phyloP scores from a whole-genome alignment of 768 basidiomycete genomes.

The Hydnomerulius pinastri region DNA sequence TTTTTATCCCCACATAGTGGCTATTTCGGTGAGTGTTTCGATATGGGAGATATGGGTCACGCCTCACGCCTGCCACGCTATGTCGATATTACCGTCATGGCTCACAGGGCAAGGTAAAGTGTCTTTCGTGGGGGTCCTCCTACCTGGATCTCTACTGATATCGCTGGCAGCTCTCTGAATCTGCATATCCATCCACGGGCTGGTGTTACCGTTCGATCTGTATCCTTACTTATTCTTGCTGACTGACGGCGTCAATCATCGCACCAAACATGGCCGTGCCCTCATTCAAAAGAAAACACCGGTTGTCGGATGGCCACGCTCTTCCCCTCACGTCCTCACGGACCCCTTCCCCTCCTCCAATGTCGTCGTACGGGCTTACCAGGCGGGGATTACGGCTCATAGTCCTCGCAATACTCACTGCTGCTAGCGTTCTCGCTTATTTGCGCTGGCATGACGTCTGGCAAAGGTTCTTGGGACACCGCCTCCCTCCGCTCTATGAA shows the following conservation, averaged over 20 bases:
- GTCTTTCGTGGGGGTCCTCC: no score
- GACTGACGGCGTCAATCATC: neutral
- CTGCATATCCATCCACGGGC: no score
- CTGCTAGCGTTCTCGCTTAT: conserved; percentile 16
- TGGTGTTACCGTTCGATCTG: no score
- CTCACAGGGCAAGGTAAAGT: no score
- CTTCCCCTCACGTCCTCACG: neutral
- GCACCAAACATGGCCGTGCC: neutral
- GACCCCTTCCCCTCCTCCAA: conserved; percentile 4
- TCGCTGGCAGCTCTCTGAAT: no score
- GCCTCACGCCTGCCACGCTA: conserved; percentile 1
- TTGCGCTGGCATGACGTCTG: conserved; percentile 7
- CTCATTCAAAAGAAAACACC: conserved; percentile 7
- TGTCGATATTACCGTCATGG: neutral
- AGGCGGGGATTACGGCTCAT: conserved; percentile 26
- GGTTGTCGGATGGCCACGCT: neutral
- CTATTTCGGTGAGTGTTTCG: no score
- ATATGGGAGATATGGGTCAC: neutral
- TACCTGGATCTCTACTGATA: neutral
- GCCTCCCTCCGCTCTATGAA: conserved; percentile 44
- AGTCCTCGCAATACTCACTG: conserved; percentile 3
- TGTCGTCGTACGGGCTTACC: conserved; percentile 23
- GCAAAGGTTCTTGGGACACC: neutral
- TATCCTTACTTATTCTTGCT: neutral
- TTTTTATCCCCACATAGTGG: no score